Conservation (phyloP, 1,139 yeast species). For the Arxiozyma telluris region DNA sequence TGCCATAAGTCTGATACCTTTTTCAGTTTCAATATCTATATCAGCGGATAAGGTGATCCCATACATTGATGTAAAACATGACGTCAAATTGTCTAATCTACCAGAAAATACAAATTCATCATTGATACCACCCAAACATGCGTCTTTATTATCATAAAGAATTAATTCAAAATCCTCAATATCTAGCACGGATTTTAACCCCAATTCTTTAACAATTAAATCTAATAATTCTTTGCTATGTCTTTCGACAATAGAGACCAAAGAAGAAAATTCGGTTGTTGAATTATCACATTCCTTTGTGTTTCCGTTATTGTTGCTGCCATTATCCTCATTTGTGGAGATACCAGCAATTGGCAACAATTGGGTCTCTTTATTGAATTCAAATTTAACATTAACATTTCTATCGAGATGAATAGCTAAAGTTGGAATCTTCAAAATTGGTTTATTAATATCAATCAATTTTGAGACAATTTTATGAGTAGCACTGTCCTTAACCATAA, state of each 20-base stretch:
- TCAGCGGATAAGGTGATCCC: slow-evolving; percentile 56
- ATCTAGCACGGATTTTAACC: slow-evolving; percentile 38
- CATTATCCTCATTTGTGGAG: slow-evolving; percentile 24
- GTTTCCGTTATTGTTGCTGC: slow-evolving; percentile 9
- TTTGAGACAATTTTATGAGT: slow-evolving; percentile 50
- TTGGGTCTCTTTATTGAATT: slow-evolving; percentile 83
- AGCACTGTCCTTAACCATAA: slow-evolving; percentile 45
- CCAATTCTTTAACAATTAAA: slow-evolving; percentile 57
- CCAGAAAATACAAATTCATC: slow-evolving; percentile 90
- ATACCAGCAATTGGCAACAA: slow-evolving; percentile 83
- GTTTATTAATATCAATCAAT: slow-evolving; percentile 71
- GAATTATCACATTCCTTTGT: background rate
- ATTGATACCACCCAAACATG: slow-evolving; percentile 77
- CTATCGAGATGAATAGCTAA: slow-evolving; percentile 88
- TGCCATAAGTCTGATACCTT: slow-evolving; percentile 62
- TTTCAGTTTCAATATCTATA: slow-evolving; percentile 36
- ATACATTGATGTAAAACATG: slow-evolving; percentile 70
- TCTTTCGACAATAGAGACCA: slow-evolving; percentile 57
- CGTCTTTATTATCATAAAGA: slow-evolving; percentile 76
- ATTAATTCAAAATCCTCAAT: slow-evolving; percentile 88
- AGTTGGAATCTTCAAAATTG: slow-evolving; percentile 85
- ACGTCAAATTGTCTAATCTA: slow-evolving; percentile 83
- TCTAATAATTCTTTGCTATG: slow-evolving; percentile 66
- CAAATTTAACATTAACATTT: slow-evolving; percentile 68
- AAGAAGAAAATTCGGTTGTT: slow-evolving; percentile 48